Base-by-base conservation (phyloP, 371 early-diverging fungal genomes). In the Mucor circinelloides region DNA sequence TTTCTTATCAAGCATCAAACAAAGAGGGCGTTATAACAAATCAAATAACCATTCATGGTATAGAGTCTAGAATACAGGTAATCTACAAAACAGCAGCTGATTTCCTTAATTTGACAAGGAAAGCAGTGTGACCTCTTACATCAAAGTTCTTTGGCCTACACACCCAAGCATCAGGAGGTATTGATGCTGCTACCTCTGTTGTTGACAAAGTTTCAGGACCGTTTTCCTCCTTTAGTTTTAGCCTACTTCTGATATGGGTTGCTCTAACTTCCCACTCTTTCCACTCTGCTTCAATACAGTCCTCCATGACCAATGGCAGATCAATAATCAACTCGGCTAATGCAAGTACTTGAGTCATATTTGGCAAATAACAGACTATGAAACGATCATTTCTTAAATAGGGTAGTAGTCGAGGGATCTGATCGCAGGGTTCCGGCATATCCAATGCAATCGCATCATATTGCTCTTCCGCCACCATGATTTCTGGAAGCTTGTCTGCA, bases 371-470 rank as follows among this genome's bases (percentile, higher is more conserved):
- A 56, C 91, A 87, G 5, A 91, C 86, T 55, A 85, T 71, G 57
- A 84, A 88, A 3, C 91, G 81, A 69, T 93, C 93, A 13, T 88
- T 82, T n/a, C 79, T 76, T 34, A 91, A 69, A 19, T 74, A 73
- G 5, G 79, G 81, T 5, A 84, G 48, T 2, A 90, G 56, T 0
- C 69, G 70, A 7, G 82, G 74, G 0, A 91, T 71, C 48, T 85
- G 82, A 3, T 69, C 67, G 61, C 78, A 84, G 4, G 90, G 90
- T 27, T 81, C 88, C 0, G 92, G 91, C 86, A 93, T 83, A 66
- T 93, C 93, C n/a, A 93, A 71, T 9, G 79, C 85, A 58, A 89
- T 77, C 2, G 84, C 91, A 69, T 92, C 92, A 70, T 86, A 91
- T 60, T 77, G 40, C 52, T 66, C 71, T 5, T 67, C 30, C 8